Base-by-base conservation (phyloP, 1,139 yeast species). In the Saccharomycopsis hybrid region DNA sequence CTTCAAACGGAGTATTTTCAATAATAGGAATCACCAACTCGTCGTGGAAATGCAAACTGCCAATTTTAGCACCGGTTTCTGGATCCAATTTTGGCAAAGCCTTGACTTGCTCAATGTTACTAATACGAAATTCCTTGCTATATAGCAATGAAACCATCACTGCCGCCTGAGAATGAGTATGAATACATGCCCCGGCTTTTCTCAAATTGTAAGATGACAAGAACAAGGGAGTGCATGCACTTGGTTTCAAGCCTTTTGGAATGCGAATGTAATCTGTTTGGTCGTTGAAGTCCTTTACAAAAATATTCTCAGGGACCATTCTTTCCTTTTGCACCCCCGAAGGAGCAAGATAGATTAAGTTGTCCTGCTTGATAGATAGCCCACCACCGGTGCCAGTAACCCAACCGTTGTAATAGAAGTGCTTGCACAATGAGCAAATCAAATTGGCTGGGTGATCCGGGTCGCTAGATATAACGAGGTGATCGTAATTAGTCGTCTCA, bases 311-410 rank as follows among this genome's bases (percentile, higher is more conserved):
- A 2, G 96, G 95, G 48, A 74, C 69, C 76, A 90, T 81, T 56
- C 90, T 72, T 65, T 90, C 97, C 67, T 90, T 90, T 63, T 90
- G 97, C 5, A 90, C 95, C 1, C 97, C 97, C 5, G 96, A 86
- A 2, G 97, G 97, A 0, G 97, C 95, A 44, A 90, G 75, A 63
- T 77, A 90, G 24, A 87, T 80, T 27, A 50, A 38, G 40, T 71
- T 62, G 52, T 79, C 73, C 48, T 83, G 80, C 55, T 85, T 72
- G 49, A 90, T 84, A 38, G 95, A 85, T 60, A 90, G 83, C 2
- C 97, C 97, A 29, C 97, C 97, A 2, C 96, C 97, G 1, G 97
- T 90, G 3, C 97, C 97, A 0, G 96, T 85, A 56, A 88, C 94
- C 96, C 97, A 89, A 52, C 86, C 84, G 62, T 84, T 83, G 60